Base-by-base conservation (phyloP, 2,329 filamentous ascomycete genomes). In the Aspergillus nomiae region DNA sequence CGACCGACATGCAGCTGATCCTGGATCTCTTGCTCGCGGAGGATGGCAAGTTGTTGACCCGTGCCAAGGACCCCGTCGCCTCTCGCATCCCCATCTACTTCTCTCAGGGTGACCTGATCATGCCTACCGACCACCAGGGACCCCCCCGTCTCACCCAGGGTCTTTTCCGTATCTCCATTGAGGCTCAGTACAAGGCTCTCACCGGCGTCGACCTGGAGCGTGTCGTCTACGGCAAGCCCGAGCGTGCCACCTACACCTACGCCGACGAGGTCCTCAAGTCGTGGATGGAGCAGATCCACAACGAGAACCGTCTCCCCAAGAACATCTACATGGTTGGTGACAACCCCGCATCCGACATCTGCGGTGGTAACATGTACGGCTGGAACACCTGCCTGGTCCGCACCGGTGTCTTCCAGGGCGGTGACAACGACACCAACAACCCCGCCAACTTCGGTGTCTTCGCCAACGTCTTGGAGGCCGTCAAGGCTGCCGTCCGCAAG, bases 311-410 rank as follows among this genome's bases (percentile, higher is more conserved):
- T 64, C 81, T 91, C 48, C 89, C 89, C 4, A 76, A 86, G 75
- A 90, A 91, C 79, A 83, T 91, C 76, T 92, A 92, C 84, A 92
- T 92, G 89, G 82, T 92, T 60, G 89, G 89, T 67, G 89, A 92
- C 78, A 92, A 91, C 81, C 89, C 89, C 8, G 87, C 87, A 30
- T 90, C 87, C 30, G 89, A 92, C 74, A 91, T 92, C 71, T 84
- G 90, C 67, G 90, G 90, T 65, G 90, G 90, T 65, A 92, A 92
- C 84, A 90, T 89, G 85, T 92, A 92, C 77, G 89, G 89, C 64
- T 92, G 90, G 90, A 92, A 92, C 80, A 92, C 90, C 3, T 92
- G 90, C 73, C 80, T 92, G 60, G 90, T 92, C 61, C 87, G 90
- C 73, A 92, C 90, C 0, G 90, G 90, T 79, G 90, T 92, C 55